phyloP scores from a whole-genome alignment of 2,329 filamentous ascomycete species.

The Fusarium austroafricanum region DNA sequence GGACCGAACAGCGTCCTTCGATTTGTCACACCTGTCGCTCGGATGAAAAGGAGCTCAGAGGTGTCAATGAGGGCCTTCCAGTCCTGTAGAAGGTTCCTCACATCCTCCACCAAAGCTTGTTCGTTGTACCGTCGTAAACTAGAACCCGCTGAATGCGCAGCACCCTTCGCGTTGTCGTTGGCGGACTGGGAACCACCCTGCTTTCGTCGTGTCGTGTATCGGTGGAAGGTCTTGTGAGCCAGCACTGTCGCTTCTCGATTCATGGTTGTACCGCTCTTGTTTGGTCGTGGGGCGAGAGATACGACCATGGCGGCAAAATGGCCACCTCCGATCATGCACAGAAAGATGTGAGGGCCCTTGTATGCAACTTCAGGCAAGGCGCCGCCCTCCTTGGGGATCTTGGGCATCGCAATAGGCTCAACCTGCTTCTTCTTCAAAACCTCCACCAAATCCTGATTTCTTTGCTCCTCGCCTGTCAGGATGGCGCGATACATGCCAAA shows the following conservation, averaged over 20 bases:
- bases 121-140: constrained; percentile 94
- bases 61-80: constrained; percentile 90
- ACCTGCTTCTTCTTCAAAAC: constrained; percentile 83
- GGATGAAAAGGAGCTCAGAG: constrained; percentile 86
- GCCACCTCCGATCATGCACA: constrained; percentile 98
- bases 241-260: constrained; percentile 89
- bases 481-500: constrained; percentile 89
- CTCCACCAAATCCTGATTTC: constrained; percentile 70
- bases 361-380: constrained; percentile 66
- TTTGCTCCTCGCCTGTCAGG: constrained; percentile 77
- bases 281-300: constrained; percentile 82
- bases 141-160: constrained; percentile 92
- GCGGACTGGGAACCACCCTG: constrained; percentile 96
- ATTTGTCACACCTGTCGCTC: constrained; percentile 89
- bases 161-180: constrained; percentile 93
- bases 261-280: constrained; percentile 75
- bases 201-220: constrained; percentile 95
- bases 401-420: constrained; percentile 66
- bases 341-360: constrained; percentile 86
- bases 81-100: constrained; percentile 80
- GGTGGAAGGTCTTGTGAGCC: constrained; percentile 97
- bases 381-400: constrained; percentile 69
- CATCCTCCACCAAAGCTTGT: constrained; percentile 87
- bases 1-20: constrained; percentile 88
- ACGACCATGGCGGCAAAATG: constrained; percentile 98